phyloP scores from a whole-genome alignment of 441 rosid genomes.

The Erysimum cheiri region DNA sequence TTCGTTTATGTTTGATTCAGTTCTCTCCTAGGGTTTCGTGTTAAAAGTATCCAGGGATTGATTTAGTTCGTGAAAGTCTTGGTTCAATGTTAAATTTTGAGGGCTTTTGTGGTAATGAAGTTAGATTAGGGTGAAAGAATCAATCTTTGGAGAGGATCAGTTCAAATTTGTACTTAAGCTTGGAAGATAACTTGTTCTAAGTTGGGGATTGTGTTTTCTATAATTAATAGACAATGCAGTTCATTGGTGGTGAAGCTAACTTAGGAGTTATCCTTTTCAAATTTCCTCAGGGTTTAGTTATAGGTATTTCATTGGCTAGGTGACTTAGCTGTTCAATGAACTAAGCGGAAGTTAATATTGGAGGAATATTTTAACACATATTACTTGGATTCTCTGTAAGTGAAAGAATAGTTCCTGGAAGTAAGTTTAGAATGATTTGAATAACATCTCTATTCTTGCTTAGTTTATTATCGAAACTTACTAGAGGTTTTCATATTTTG shows the following conservation, averaged over 20 bases:
- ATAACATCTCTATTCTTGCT: constrained; percentile 17
- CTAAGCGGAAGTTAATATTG: constrained; percentile 21
- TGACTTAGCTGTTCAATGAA: constrained; percentile 15
- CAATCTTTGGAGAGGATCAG: constrained; percentile 37
- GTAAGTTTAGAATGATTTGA: constrained; percentile 19
- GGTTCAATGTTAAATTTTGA: constrained; percentile 10
- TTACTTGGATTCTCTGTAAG: constrained; percentile 5
- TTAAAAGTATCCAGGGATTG: constrained; percentile 6
- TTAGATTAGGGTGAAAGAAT: constrained; percentile 47
- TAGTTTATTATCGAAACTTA: background rate
- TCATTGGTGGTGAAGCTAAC: constrained; percentile 8
- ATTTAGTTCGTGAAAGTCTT: constrained; percentile 13
- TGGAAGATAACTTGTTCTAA: constrained; percentile 17
- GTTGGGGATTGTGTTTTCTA: constrained; percentile 30
- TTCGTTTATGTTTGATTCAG: constrained; percentile 40
- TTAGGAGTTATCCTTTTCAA: constrained; percentile 26
- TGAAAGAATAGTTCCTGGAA: constrained; percentile 11
- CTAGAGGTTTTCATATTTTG: constrained; percentile 4
- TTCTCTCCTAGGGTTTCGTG: constrained; percentile 45
- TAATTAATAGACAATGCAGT: constrained; percentile 33
- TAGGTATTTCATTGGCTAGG: constrained; percentile 7
- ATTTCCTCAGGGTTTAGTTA: constrained; percentile 16
- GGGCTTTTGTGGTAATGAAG: constrained; percentile 45
- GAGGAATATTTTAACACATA: constrained; percentile 9
- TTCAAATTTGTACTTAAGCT: constrained; percentile 33